Conservation (phyloP, 768 basidiomycete species). For the Kwoniella mangroviensis region DNA sequence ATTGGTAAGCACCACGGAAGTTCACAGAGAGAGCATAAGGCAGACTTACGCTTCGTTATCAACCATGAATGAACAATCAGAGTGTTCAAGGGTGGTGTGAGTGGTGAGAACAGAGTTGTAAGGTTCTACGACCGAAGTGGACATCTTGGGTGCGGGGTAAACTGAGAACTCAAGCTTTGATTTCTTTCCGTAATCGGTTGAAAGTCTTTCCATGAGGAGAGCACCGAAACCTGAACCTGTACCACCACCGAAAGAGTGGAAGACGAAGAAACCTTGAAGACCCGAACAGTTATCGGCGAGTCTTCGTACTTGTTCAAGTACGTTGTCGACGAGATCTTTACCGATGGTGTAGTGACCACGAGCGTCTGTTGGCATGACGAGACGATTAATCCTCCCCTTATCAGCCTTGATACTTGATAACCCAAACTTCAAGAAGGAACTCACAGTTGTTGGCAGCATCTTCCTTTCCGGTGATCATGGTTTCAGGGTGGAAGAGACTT, state of each 20-base stretch:
- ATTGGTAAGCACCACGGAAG: not conserved
- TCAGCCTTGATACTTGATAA: too few relatives aligned
- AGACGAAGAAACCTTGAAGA: constrained; percentile 99
- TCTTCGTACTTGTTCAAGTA: constrained; percentile 95
- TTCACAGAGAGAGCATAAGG: not conserved
- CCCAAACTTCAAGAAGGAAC: not conserved
- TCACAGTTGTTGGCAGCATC: constrained; percentile 99
- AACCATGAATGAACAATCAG: constrained; percentile 99
- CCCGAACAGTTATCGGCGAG: constrained; percentile 97
- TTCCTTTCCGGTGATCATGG: constrained; percentile 96
- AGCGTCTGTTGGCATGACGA: constrained; percentile 67
- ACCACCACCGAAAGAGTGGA: constrained; percentile 99
- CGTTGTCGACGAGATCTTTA: constrained; percentile 95
- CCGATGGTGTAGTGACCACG: constrained; percentile 99
- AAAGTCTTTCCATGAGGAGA: constrained; percentile 92
- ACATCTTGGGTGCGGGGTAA: constrained; percentile 91
- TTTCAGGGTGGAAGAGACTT: constrained; percentile 97
- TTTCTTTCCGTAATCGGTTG: constrained; percentile 99
- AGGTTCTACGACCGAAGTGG: constrained; percentile 96
- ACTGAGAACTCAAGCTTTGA: constrained; percentile 98
- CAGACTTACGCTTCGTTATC: constrained; percentile 80
- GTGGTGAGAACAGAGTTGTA: constrained; percentile 96
- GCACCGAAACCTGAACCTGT: constrained; percentile 99
- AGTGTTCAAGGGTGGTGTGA: constrained; percentile 98
- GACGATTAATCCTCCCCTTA: too few relatives aligned